phyloP scores from a whole-genome alignment of 2,329 filamentous ascomycete genomes.

The Ploettnerulaceae sp. region DNA sequence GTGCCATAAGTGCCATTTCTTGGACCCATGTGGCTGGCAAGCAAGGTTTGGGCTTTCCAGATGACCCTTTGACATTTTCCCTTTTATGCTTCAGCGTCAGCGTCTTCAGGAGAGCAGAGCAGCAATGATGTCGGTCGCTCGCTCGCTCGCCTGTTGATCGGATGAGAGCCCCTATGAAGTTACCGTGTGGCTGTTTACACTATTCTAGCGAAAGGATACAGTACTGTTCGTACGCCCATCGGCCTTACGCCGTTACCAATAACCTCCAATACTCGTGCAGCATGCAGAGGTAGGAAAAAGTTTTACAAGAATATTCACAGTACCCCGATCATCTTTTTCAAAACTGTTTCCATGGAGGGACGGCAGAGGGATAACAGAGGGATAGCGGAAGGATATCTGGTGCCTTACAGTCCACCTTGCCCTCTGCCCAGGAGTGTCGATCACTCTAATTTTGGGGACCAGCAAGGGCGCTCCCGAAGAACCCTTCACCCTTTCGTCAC shows the following conservation, averaged over 20 bases:
- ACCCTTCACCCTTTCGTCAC: slow-evolving; percentile 11
- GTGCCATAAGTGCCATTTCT: slow-evolving; percentile 10
- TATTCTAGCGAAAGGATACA: too few species aligned
- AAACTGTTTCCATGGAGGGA: too few species aligned
- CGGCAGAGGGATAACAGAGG: too few species aligned
- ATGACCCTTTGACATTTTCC: slow-evolving; percentile 11
- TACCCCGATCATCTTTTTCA: neutral
- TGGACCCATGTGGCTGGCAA: slow-evolving; percentile 9
- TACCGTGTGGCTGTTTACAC: slow-evolving; percentile 1
- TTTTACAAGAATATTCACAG: slow-evolving; percentile 1
- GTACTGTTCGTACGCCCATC: neutral
- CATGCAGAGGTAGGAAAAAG: neutral
- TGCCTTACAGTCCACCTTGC: too few species aligned
- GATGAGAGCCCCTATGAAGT: slow-evolving; percentile 2
- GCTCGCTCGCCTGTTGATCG: too few species aligned
- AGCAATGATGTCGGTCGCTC: slow-evolving; percentile 9
- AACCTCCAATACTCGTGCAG: slow-evolving; percentile 4
- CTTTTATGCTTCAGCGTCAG: neutral
- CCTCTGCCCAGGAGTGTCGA: slow-evolving; percentile 4
- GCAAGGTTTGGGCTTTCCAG: neutral
- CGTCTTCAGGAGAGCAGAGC: neutral
- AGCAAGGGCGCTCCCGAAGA: slow-evolving; percentile 1
- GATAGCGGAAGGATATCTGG: too few species aligned
- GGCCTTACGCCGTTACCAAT: neutral
- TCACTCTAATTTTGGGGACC: slow-evolving; percentile 10